Evolutionary conservation across 768 basidiomycete genomes (phyloP), one percentile per base, ranked within the genome.

Genomic region (Mycena leptocephala): DNA sequence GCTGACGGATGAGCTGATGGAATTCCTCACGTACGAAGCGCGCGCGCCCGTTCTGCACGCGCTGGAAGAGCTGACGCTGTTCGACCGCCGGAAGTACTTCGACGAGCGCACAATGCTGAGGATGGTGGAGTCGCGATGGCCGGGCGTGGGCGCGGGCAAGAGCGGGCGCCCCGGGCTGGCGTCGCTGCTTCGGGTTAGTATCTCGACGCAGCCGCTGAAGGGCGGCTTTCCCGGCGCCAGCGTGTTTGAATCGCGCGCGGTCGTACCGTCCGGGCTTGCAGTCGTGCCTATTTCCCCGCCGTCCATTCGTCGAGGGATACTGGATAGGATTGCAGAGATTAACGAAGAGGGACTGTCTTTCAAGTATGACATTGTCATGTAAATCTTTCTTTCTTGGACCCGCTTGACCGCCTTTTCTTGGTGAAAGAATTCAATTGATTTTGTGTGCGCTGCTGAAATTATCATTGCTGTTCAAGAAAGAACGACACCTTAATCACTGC

Each of bases 121-220:
- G 16, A 69, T 69, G 67, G 39, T 69, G 13, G 67, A 69, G 18
- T 69, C 55, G 13, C 68, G 68, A 5, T 69, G 68, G 68, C 8
- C 5, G 8, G 20, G 22, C 22, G 7, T 22, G 22, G 14, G 48
- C 11, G 22, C 22, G 7, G n/a, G 48, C 24, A n/a, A n/a, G n/a
- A n/a, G n/a, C n/a, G n/a, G n/a, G n/a, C n/a, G n/a, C n/a, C n/a
- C n/a, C n/a, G n/a, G n/a, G n/a, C n/a, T n/a, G n/a, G 48, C 48
- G 5, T 16, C 10, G 4, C 48, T 51, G 5, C n/a, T 51, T 5
- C 20, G 22, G 5, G 22, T 51, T 24, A 6, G 24, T 5, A 51
- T 51, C n/a, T n/a, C 48, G 48, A 51, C n/a, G 22, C n/a, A 51
- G n/a, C 48, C 48, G 6, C n/a, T 7, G 7, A 18, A 5, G 5